A percentile compares a stretch with the other conserved stretches of the same genome.
phyloP scores from a whole-genome alignment of 2,329 filamentous ascomycete species.

The Aspergillus spinulosporus region DNA sequence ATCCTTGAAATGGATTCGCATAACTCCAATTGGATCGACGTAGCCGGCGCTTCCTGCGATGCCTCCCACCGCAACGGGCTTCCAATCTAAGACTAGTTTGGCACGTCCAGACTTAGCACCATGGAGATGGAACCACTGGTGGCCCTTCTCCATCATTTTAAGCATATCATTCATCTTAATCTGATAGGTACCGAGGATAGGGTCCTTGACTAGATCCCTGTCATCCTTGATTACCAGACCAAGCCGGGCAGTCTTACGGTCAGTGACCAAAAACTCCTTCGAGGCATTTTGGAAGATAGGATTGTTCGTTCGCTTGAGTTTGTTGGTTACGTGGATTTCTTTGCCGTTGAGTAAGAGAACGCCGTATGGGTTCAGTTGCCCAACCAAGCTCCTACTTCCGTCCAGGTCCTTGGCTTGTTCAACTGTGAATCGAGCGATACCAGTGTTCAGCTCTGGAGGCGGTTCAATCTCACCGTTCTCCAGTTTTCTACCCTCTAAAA shows the following conservation, averaged over 20 bases:
- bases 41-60: conserved; percentile 79
- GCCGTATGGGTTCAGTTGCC: conserved; percentile 87
- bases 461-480: conserved; percentile 77
- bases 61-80: conserved; percentile 84
- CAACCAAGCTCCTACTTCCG: conserved; percentile 85
- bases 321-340: conserved; percentile 83
- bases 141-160: conserved; percentile 84
- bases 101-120: conserved; percentile 79
- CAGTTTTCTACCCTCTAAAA: conserved; percentile 66
- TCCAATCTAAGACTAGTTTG: conserved; percentile 93
- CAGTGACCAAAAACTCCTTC: conserved; percentile 93
- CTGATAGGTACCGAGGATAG: conserved; percentile 85
- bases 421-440: conserved; percentile 88
- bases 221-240: conserved; percentile 96
- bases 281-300: conserved; percentile 92
- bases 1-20: conserved; percentile 87
- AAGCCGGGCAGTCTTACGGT: conserved; percentile 84
- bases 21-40: conserved; percentile 87
- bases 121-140: conserved; percentile 92
- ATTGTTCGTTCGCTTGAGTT: conserved; percentile 95
- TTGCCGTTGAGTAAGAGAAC: conserved; percentile 86
- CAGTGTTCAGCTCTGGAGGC: conserved; percentile 84
- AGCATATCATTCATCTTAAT: conserved; percentile 94
- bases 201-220: conserved; percentile 78
- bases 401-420: conserved; percentile 97